Conservation (phyloP, 2,329 filamentous ascomycete species). For the Paracorniculantispora psalliotae region DNA sequence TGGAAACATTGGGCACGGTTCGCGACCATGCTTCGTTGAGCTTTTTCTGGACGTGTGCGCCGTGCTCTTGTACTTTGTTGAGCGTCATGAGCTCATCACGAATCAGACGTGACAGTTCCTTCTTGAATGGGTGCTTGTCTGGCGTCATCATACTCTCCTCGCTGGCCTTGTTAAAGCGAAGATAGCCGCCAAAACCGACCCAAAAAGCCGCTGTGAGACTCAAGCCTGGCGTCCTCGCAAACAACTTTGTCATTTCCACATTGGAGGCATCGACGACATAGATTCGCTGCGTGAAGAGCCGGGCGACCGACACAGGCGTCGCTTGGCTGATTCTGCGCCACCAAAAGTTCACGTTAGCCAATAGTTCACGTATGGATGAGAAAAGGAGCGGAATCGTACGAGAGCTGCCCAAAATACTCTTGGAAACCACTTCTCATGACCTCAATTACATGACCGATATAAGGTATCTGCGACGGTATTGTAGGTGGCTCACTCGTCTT, state of each 20-base stretch:
- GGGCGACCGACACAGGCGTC: not conserved
- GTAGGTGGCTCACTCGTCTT: conserved; percentile 3
- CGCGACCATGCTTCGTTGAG: conserved; percentile 4
- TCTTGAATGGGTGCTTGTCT: conserved; percentile 10
- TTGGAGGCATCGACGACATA: conserved; percentile 8
- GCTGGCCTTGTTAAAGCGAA: conserved; percentile 11
- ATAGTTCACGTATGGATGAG: not conserved
- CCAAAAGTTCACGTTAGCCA: not conserved
- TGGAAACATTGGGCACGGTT: not conserved
- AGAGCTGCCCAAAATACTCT: conserved; percentile 10
- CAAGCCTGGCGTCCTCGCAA: conserved; percentile 4
- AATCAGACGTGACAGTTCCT: conserved; percentile 8
- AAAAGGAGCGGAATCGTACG: not conserved
- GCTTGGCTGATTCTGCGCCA: conserved; percentile 1
- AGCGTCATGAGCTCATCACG: conserved; percentile 6
- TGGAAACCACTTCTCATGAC: conserved; percentile 9
- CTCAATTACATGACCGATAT: not conserved
- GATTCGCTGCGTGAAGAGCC: conserved; percentile 2
- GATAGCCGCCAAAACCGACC: conserved; percentile 8
- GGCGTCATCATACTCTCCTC: conserved; percentile 10
- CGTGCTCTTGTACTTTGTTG: not conserved
- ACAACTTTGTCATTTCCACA: conserved; percentile 11
- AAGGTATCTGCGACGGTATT: conserved; percentile 5
- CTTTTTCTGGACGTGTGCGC: not conserved
- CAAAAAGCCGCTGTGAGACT: conserved; percentile 9